Evolutionary conservation across 805 yeast species (phyloP).

Genomic region (Yarrowia sp.): DNA sequence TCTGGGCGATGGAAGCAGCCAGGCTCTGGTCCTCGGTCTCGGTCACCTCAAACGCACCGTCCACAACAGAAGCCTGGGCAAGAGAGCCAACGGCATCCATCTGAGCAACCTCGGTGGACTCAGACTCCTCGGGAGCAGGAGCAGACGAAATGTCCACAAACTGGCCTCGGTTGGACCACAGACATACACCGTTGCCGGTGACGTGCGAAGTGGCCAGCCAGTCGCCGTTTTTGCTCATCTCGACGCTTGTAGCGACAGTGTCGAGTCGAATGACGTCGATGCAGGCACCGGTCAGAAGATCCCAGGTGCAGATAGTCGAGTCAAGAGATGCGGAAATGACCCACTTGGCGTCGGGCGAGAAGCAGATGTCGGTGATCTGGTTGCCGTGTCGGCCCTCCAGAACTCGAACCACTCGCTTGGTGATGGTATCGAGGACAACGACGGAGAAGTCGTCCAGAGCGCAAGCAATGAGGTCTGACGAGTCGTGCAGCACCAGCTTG

Average conservation of each 20-base stretch:
- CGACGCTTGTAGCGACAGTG: conserved; percentile 74
- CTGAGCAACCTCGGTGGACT: conserved; percentile 48
- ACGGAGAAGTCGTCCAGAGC: conserved; percentile 84
- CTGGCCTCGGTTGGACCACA: conserved; percentile 92
- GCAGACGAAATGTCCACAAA: conserved; percentile 71
- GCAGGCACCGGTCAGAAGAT: conserved; percentile 93
- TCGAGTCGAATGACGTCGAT: conserved; percentile 84
- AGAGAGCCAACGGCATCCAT: conserved; percentile 6
- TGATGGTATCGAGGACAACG: conserved; percentile 74
- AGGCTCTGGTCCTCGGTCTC: conserved; percentile 38
- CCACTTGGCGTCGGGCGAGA: conserved; percentile 96
- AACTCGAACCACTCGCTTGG: conserved; percentile 80
- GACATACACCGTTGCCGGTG: conserved; percentile 78
- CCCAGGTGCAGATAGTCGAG: conserved; percentile 92
- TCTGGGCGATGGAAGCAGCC: conserved; percentile 51
- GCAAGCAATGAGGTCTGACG: conserved; percentile 81
- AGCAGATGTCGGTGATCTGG: conserved; percentile 82
- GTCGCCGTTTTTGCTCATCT: conserved; percentile 85
- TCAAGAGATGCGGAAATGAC: conserved; percentile 79
- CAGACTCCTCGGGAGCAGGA: conserved; percentile 69
- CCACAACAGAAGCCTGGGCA: conserved; percentile 11
- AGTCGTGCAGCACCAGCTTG: conserved; percentile 68
- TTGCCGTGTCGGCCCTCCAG: conserved; percentile 80
- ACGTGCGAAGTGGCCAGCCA: conserved; percentile 91
- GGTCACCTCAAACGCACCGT: conserved; percentile 63